Percentiles rank a stretch among this genome's conserved stretches.
These are phyloP conservation scores for Camelina neglecta DNA, from an alignment of 345 rosid species.

Conservation along the genomic window DNA sequence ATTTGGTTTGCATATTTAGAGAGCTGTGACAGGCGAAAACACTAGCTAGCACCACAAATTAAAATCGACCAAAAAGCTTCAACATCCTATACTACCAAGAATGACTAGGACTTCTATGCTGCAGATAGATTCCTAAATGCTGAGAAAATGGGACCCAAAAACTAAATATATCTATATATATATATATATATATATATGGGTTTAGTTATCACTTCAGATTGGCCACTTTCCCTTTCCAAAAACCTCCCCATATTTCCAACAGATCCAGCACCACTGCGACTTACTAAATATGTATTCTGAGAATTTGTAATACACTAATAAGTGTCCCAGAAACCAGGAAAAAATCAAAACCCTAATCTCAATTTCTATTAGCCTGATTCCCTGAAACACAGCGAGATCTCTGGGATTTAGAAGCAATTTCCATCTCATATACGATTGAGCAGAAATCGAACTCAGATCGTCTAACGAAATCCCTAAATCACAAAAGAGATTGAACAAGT, in stretches of 20 bases:
- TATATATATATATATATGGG: no score
- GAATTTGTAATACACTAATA: background rate
- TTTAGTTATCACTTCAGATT: background rate
- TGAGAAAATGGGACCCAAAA: no score
- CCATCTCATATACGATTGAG: background rate
- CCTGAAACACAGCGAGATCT: constrained; percentile 27
- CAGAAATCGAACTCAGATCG: constrained; percentile 25
- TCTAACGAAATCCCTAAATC: constrained; percentile 12
- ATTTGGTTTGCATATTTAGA: background rate
- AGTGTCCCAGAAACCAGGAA: background rate
- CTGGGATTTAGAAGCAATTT: background rate
- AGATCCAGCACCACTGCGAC: constrained; percentile 15
- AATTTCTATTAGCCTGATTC: background rate
- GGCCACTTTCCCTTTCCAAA: background rate
- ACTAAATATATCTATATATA: no score
- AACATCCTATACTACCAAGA: background rate
- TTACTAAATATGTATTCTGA: background rate
- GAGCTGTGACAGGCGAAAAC: background rate
- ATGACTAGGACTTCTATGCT: no score
- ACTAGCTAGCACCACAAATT: background rate
- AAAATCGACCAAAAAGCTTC: background rate
- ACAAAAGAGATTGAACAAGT: background rate
- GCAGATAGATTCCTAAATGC: no score
- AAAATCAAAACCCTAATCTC: constrained; percentile 19
- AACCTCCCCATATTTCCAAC: background rate